Base-by-base conservation (phyloP, 345 rosid species). In the Clausena lansium region DNA sequence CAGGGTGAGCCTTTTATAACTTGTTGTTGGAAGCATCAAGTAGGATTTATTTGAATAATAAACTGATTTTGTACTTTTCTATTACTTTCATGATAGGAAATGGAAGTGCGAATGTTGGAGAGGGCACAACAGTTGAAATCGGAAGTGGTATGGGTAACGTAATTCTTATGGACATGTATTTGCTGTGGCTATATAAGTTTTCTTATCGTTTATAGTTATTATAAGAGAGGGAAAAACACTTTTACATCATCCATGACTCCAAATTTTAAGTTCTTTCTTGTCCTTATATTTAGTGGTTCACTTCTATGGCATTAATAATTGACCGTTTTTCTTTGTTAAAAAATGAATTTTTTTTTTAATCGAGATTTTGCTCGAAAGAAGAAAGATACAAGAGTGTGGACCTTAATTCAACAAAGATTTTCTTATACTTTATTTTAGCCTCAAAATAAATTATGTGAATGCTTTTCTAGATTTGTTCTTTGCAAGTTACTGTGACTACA, bases 61-160 rank as follows among this genome's bases (percentile, higher is more conserved):
- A 81, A 74, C 73, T 80, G 72, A 35, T 57, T 59, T 75, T 28
- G 45, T 79, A 14, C 74, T 80, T 67, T 47, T 72, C 65, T 83
- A 61, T 76, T 64, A 66, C 84, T 76, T 81, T 69, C 71, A 72
- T 50, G 55, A 77, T 82, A 95, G 99, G 97, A 95, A 77, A 88
- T 89, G 97, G 99, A 95, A 83, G 87, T 84, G 81, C 90, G 86
- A 86, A 86, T 95, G 54, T 83, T 93, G 81, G 99, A 95, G 80
- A 89, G 77, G 84, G 79, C 89, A 38, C 88, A 91, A 38, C 84
- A 84, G 70, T 52, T 90, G 78, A 86, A 89, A 71, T 90, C 93
- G 22, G 98, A 92, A 90, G 77, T 93, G 99, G 99, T 95, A 90
- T 81, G 83, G 25, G 39, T 38, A 67, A 58, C 55, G 68, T 38